Percentiles rank a stretch among this genome's conserved stretches.
Conservation (phyloP, 345 rosid species). For the Eutrema yunnanense region DNA sequence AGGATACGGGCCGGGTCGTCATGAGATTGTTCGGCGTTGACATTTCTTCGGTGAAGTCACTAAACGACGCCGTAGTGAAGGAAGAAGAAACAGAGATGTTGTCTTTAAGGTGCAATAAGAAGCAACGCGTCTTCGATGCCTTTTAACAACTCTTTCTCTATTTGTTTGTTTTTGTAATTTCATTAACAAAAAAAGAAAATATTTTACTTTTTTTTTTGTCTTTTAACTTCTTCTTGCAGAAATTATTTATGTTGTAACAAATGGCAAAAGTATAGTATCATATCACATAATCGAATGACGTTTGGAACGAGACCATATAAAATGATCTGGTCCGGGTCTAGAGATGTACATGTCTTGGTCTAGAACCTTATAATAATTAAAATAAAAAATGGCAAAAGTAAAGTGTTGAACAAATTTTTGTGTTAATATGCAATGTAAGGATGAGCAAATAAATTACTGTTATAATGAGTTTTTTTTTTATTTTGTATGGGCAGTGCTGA, state of each 20-base stretch:
- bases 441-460: not conserved
- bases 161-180: not conserved
- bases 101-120: conserved; percentile 50
- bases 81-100: conserved; percentile 50
- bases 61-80: conserved; percentile 35
- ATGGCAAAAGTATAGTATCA: not conserved
- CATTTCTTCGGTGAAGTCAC: conserved; percentile 22
- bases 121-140: conserved; percentile 57
- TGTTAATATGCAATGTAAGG: not conserved
- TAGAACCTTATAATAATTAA: too few relatives aligned
- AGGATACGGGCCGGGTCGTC: conserved; percentile 40
- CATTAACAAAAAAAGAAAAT: not conserved
- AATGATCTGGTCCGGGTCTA: too few relatives aligned
- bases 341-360: too few relatives aligned
- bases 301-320: too few relatives aligned
- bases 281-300: too few relatives aligned
- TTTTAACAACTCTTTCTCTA: conserved; percentile 11
- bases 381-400: too few relatives aligned
- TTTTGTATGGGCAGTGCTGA: not conserved
- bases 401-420: not conserved
- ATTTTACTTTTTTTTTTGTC: not conserved
- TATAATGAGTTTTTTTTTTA: not conserved
- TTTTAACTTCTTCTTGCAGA: not conserved
- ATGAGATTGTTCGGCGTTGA: conserved; percentile 61
- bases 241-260: not conserved